Conservation (phyloP, 257 asterid species). For the Nicotiana sylvestris region DNA sequence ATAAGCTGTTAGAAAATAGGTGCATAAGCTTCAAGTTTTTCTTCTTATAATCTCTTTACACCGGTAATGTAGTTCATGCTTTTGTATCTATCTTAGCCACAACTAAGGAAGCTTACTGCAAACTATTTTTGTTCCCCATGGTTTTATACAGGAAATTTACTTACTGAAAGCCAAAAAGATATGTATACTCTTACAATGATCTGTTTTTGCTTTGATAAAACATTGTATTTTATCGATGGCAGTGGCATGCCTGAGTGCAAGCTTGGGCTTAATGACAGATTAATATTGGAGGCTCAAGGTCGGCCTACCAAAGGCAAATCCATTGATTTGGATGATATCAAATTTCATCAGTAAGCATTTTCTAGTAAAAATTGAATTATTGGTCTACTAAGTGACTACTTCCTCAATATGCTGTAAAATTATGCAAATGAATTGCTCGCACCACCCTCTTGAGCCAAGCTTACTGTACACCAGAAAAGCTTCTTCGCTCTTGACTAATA, state of each 20-base stretch:
- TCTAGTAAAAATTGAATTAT: not conserved
- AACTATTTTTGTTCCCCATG: not conserved
- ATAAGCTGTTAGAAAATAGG: too few species aligned
- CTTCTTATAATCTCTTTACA: too few species aligned
- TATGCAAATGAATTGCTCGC: not conserved
- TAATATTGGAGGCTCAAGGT: constrained; percentile 95
- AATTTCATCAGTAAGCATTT: constrained; percentile 88
- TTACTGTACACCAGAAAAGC: not conserved
- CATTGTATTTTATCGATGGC: constrained; percentile 23
- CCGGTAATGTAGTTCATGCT: too few species aligned
- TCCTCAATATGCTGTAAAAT: not conserved
- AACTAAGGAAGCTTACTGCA: too few species aligned
- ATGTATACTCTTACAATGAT: not conserved
- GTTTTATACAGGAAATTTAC: not conserved
- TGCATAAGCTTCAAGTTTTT: too few species aligned
- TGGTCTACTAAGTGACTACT: not conserved
- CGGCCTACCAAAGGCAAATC: constrained; percentile 92
- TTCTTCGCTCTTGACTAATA: too few species aligned
- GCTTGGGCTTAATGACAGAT: constrained; percentile 96
- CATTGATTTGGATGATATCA: constrained; percentile 95
- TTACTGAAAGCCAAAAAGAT: not conserved
- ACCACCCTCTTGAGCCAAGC: not conserved
- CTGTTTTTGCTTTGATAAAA: not conserved
- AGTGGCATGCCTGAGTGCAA: constrained; percentile 99
- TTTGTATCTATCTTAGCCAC: too few species aligned